Conservation (phyloP, 805 yeast species). For the Groenewaldozyma salmanticensis region DNA sequence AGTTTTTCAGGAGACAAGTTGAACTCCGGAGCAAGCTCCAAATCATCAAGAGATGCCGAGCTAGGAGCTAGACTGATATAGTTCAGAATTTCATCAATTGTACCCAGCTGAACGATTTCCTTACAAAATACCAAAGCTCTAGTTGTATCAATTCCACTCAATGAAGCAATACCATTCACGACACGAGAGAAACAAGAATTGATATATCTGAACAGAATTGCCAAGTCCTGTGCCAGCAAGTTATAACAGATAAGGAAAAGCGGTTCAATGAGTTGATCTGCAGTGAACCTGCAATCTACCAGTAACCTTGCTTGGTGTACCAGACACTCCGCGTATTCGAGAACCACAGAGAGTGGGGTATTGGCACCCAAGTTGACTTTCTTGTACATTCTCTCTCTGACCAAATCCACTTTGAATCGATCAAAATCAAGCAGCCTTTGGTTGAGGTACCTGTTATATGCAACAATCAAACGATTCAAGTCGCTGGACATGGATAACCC, state of each 20-base stretch:
- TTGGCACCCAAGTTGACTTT: neutral
- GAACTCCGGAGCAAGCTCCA: slow-evolving; percentile 9
- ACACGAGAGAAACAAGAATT: slow-evolving; percentile 8
- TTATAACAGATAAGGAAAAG: slow-evolving; percentile 8
- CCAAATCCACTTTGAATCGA: slow-evolving; percentile 10
- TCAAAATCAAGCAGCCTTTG: slow-evolving; percentile 11
- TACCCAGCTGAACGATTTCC: slow-evolving; percentile 15
- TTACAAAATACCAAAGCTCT: slow-evolving; percentile 14
- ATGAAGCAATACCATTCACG: slow-evolving; percentile 11
- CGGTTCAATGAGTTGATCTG: slow-evolving; percentile 6
- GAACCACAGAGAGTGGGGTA: slow-evolving; percentile 2
- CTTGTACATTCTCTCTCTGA: slow-evolving; percentile 10
- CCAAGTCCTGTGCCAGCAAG: slow-evolving; percentile 13
- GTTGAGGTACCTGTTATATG: slow-evolving; percentile 13
- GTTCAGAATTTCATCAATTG: slow-evolving; percentile 9
- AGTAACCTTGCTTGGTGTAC: slow-evolving; percentile 10
- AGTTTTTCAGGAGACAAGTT: slow-evolving; percentile 5
- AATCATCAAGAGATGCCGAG: slow-evolving; percentile 5
- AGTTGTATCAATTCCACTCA: slow-evolving; percentile 13
- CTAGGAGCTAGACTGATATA: slow-evolving; percentile 11
- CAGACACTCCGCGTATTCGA: slow-evolving; percentile 12
- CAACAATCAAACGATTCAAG: slow-evolving; percentile 5
- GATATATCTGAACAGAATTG: slow-evolving; percentile 11
- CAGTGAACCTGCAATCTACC: slow-evolving; percentile 14
- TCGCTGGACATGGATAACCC: slow-evolving; percentile 1